Evolutionary conservation across 2,329 filamentous ascomycete species (phyloP).

Genomic region (Venturia asperata): DNA sequence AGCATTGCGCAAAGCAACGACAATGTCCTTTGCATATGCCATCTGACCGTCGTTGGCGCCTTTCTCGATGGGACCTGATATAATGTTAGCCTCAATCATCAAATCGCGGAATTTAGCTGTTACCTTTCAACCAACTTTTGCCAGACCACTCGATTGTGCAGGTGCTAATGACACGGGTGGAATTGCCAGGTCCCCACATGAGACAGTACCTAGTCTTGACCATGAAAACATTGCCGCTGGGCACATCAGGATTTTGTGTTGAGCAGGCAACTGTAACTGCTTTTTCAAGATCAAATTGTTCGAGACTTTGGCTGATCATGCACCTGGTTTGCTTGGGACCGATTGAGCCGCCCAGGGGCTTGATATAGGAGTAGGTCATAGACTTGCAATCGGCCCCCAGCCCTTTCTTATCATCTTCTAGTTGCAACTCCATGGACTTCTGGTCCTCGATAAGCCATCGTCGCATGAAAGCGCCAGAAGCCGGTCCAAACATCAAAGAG

Average conservation of each 20-base stretch:
- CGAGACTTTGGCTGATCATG: slow-evolving; percentile 77
- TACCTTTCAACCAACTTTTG: slow-evolving; percentile 96
- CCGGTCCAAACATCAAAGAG: slow-evolving; percentile 75
- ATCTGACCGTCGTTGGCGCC: slow-evolving; percentile 85
- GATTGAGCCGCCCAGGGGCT: slow-evolving; percentile 74
- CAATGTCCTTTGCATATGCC: slow-evolving; percentile 72
- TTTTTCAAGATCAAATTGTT: slow-evolving; percentile 79
- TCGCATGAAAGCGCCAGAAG: slow-evolving; percentile 71
- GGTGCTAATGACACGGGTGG: slow-evolving; percentile 77
- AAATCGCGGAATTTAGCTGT: background rate
- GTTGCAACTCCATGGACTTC: slow-evolving; percentile 79
- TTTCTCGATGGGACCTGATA: slow-evolving; percentile 83
- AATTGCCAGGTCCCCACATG: slow-evolving; percentile 81
- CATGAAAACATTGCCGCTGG: slow-evolving; percentile 82
- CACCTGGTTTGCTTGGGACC: slow-evolving; percentile 94
- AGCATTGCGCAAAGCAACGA: slow-evolving; percentile 64
- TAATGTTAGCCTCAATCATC: slow-evolving; percentile 2
- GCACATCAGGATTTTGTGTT: slow-evolving; percentile 90
- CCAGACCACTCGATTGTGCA: slow-evolving; percentile 93
- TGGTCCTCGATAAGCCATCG: slow-evolving; percentile 83
- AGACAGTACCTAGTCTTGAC: slow-evolving; percentile 94
- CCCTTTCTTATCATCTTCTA: slow-evolving; percentile 75
- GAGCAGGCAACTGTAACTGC: slow-evolving; percentile 72
- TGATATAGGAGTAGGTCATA: slow-evolving; percentile 79
- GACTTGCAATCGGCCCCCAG: slow-evolving; percentile 66